Conservation (phyloP, 306 rosid species). For the Canavalia gladiata region DNA sequence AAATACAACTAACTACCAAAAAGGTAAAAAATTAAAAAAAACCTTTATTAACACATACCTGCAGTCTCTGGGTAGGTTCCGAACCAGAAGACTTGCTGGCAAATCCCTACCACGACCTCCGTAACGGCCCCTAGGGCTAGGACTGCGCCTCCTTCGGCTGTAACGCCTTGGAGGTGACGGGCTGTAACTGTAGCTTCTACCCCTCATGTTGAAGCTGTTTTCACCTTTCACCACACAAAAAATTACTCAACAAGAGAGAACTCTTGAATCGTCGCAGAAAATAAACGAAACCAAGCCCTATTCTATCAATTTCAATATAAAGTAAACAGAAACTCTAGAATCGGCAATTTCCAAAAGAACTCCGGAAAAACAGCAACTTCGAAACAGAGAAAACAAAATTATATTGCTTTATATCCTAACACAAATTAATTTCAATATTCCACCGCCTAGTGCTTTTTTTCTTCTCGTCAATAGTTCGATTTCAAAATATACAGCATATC, state of each 20-base stretch:
- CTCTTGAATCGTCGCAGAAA: neutral
- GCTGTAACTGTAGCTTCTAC: conserved; percentile 85
- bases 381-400: neutral
- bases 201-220: conserved; percentile 66
- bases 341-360: neutral
- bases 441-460: no score
- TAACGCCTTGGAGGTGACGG: conserved; percentile 79
- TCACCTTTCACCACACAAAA: conserved; percentile 41
- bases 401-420: neutral
- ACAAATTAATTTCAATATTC: neutral
- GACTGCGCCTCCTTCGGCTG: conserved; percentile 68
- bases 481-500: no score
- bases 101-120: conserved; percentile 70
- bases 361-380: neutral
- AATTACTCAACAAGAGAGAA: neutral
- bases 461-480: neutral
- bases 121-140: conserved; percentile 68
- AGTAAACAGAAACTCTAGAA: neutral
- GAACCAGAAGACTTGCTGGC: conserved; percentile 84
- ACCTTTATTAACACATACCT: conserved; percentile 52
- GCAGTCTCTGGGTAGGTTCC: conserved; percentile 82
- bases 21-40: neutral
- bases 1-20: neutral
- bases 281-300: neutral
- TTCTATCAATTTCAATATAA: neutral